These are phyloP conservation scores for Microstegium vimineum DNA, from an alignment of 176 grass and related monocot genomes.

Conservation along the genomic window DNA sequence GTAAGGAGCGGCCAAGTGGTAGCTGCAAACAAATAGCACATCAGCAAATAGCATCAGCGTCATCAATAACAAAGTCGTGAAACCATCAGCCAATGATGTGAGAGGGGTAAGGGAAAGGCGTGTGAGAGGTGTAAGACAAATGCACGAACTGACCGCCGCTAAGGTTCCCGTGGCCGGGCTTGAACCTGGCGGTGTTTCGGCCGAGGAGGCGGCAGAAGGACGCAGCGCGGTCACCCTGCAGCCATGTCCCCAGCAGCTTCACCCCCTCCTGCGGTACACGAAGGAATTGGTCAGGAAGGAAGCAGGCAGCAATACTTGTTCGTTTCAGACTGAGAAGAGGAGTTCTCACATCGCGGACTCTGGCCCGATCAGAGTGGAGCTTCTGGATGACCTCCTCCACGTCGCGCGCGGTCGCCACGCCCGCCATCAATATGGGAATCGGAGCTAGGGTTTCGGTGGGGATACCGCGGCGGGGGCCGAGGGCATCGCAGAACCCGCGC, in stretches of 20 bases:
- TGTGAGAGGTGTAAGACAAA: neutral
- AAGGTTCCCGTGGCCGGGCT: conserved; percentile 43
- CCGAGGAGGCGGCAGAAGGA: conserved; percentile 64
- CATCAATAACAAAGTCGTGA: neutral
- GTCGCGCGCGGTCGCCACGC: conserved; percentile 58
- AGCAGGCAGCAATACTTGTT: neutral
- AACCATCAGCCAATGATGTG: neutral
- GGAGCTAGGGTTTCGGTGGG: conserved; percentile 25
- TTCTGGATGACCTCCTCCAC: conserved; percentile 63
- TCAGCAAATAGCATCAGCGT: neutral
- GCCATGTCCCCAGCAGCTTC: conserved; percentile 65
- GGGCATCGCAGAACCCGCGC: neutral
- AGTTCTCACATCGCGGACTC: conserved; percentile 54
- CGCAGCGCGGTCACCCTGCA: conserved; percentile 54
- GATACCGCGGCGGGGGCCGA: neutral
- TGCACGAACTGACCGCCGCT: conserved; percentile 32
- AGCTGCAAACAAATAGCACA: conserved; percentile 59
- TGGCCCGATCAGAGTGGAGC: conserved; percentile 78
- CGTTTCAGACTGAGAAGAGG: neutral
- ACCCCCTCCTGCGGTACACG: conserved; percentile 57
- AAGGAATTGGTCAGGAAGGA: neutral
- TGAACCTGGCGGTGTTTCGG: conserved; percentile 47
- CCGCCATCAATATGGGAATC: neutral
- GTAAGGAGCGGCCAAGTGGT: conserved; percentile 70
- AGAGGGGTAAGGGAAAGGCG: neutral